Evolutionary conservation across 495 filamentous ascomycete genomes (phyloP), one percentile per base, ranked within the genome.

Genomic region (Penicillium pancosmium): DNA sequence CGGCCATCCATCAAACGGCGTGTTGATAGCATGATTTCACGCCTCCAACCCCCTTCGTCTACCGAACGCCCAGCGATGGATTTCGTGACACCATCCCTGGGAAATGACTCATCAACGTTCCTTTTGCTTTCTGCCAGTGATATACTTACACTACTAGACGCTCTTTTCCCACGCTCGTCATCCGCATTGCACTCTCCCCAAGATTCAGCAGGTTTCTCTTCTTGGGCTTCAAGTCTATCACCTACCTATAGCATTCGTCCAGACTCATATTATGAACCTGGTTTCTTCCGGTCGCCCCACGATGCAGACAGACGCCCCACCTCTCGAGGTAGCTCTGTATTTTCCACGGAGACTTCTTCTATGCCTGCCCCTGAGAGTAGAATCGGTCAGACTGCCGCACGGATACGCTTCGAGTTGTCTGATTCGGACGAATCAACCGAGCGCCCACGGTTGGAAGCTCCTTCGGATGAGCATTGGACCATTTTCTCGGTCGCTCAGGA

Each of bases 401-500:
- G 75, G 13, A 78, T 80, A 34, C 76, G 76, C 27, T 79, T 80
- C 38, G 77, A 80, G 49, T 36, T 80, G 38, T 75, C 73, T 5
- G 77, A 73, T 50, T 8, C 76, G 54, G 68, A 70, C 19, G 76
- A 78, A 46, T 66, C 66, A 12, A 68, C 71, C 50, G 67, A 66
- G 50, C 75, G 70, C 34, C 50, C 64, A 10, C 67, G 55, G 46
- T 43, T 77, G 52, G 76, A 78, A 31, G 73, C 75, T 31, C 77
- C 76, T 7, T 75, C 76, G 6, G 64, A 66, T 12, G 77, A 80
- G 59, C 67, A 80, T 52, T 80, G 77, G 77, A 62, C 75, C 1
- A 83, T 94, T 21, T 79, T 95, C 27, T 92, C 91, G 56, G 82
- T 95, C 61, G 86, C 88, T 2, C 72, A 83, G 15, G 84, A 93